Evolutionary conservation across 306 rosid genomes (phyloP), one percentile per base, ranked within the genome.

Genomic region (Dryas alaskensis): DNA sequence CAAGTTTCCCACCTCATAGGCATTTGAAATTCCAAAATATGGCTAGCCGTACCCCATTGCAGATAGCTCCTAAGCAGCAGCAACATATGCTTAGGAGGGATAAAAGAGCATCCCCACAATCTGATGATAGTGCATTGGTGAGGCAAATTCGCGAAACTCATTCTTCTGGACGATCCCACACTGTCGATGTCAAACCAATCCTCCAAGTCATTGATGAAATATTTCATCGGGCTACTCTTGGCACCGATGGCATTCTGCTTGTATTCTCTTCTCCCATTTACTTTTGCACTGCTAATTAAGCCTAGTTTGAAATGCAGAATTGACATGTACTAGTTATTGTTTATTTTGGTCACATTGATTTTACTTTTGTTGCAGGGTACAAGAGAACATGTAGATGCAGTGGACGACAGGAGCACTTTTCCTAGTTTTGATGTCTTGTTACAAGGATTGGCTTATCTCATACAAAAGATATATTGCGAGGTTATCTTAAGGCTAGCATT

Each of bases 141-240:
- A 88, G 86, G 81, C 94, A 91, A 60, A 69, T 89, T 69, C 84
- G 84, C 45, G 89, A 89, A 27, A 89, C 97, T 14, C 97, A 93
- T 86, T 75, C 70, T 13, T 89, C 87, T 0, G 97, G 89, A 40
- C 45, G 7, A 49, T 79, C 90, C 53, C 86, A 85, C 78, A 85
- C 74, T 59, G 76, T 91, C 47, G 81, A 88, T 66, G 96, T 91
- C 86, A 87, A 60, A 19, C 91, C 93, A 5, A 72, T 93, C 74
- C 84, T 93, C 70, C 74, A 46, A 19, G 74, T 85, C 22, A 73
- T 81, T 3, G 91, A 91, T 59, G 86, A 91, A 70, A 83, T 91
- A 39, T 60, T 89, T 53, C 76, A 72, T 69, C 86, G 74, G 5
- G 78, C 84, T 70, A 68, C 89, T 40, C 79, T 81, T 12, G 75